Evolutionary conservation across 768 basidiomycete genomes (phyloP), one percentile per base, ranked within the genome.

Genomic region (Lactarius vividus): DNA sequence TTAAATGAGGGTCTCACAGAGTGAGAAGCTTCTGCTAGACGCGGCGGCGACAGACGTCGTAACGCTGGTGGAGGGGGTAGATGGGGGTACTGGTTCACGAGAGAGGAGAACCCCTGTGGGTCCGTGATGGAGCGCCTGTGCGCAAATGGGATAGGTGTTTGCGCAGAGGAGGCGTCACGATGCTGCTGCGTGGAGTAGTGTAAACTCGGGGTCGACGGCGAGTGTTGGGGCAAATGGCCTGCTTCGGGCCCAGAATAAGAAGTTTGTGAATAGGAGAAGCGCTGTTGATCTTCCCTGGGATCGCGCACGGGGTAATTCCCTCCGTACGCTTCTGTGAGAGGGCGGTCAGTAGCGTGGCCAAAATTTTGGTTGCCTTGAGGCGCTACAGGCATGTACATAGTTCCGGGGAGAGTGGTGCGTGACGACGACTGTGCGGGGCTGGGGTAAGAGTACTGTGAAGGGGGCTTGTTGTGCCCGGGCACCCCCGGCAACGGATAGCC

Each of bases 101-200:
- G 63, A 76, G 77, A 73, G 80, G 85, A 20, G 57, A 68, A 64
- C 57, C 79, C 79, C 69, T 84, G 84, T 28, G 85, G 80, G 56
- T 87, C 87, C 35, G 84, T 84, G 59, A 83, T 77, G 44, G 85
- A 79, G 59, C 87, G 82, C 66, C 86, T 81, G 69, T 84, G 85
- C 46, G 81, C 79, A 72, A 82, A 88, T 16, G 83, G 76, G 63
- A 83, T 69, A 49, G 82, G 72, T 10, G 79, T 75, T 61, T 84
- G 81, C 8, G 67, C 56, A 29, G 68, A 71, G 37, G 72, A 58
- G 60, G 67, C 26, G 28, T 71, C 69, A 57, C 70, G 72, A 46
- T 61, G 63, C 42, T 70, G 69, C 60, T 70, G 70, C 26, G 81
- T 76, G 62, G 75, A 65, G 58, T 77, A 75, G 63, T 84, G 69